Evolutionary conservation across 1,284 basidiomycete genomes (phyloP).

Genomic region (Volvariella volvacea): DNA sequence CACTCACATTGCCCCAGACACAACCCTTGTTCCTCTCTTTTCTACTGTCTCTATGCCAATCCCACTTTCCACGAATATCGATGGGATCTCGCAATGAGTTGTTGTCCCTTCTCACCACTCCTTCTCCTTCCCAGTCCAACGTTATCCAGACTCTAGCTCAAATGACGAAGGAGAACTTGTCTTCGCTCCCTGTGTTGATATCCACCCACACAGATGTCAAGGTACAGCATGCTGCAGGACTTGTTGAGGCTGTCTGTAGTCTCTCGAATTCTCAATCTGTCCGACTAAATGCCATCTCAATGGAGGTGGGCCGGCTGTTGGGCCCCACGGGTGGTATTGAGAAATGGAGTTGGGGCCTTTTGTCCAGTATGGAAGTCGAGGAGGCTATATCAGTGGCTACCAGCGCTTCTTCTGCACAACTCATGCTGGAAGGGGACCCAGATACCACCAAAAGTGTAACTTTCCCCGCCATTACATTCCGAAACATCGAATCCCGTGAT

Average conservation of each 20-base stretch:
- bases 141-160: constrained; percentile 50
- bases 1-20: constrained; percentile 56
- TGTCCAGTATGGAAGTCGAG: constrained; percentile 70
- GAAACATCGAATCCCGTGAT: constrained; percentile 50
- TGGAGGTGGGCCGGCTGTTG: constrained; percentile 60
- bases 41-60: constrained; percentile 56
- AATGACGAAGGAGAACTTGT: constrained; percentile 56
- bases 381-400: constrained; percentile 33
- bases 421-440: constrained; percentile 51
- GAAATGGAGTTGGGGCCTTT: constrained; percentile 81
- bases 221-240: constrained; percentile 57
- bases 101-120: constrained; percentile 34
- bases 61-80: constrained; percentile 49
- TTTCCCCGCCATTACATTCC: constrained; percentile 59
- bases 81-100: constrained; percentile 41
- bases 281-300: constrained; percentile 26
- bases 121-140: constrained; percentile 33
- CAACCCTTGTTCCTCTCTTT: constrained; percentile 64
- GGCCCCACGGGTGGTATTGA: constrained; percentile 81
- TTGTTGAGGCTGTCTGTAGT: constrained; percentile 67
- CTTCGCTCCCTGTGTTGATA: constrained; percentile 71
- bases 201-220: constrained; percentile 63
- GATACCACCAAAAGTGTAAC: constrained; percentile 27
- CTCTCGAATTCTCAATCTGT: constrained; percentile 22
- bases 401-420: constrained; percentile 40